These are phyloP conservation scores for Talaromyces pinophilus DNA, from an alignment of 2,329 filamentous ascomycete species.

Conservation along the genomic window DNA sequence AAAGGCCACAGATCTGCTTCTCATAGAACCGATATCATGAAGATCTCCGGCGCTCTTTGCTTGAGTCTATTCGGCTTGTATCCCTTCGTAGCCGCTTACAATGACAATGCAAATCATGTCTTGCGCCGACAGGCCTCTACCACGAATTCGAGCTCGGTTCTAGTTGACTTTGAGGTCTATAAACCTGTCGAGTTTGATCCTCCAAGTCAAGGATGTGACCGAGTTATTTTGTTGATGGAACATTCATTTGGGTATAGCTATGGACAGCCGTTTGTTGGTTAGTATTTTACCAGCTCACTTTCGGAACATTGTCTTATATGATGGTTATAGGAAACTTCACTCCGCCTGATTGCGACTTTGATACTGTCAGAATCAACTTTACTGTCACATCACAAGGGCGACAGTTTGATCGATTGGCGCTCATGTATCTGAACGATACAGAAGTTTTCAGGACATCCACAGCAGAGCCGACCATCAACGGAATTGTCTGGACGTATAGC, in stretches of 20 bases:
- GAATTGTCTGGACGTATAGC: conserved; percentile 73
- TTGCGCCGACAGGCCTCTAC: conserved; percentile 8
- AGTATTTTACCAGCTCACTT: conserved; percentile 29
- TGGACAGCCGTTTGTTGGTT: conserved; percentile 70
- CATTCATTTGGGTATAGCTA: conserved; percentile 73
- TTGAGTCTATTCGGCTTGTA: conserved; percentile 20
- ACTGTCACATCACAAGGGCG: conserved; percentile 70
- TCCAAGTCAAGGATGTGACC: conserved; percentile 27
- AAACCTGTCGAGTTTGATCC: conserved; percentile 61
- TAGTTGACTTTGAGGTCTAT: conserved; percentile 65
- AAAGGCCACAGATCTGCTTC: not conserved
- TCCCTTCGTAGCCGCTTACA: conserved; percentile 15
- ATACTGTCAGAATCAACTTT: conserved; percentile 73
- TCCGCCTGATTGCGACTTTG: conserved; percentile 70
- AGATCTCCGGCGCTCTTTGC: conserved; percentile 1
- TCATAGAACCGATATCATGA: conserved; percentile 11
- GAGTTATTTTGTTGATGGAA: conserved; percentile 63
- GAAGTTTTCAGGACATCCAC: conserved; percentile 85
- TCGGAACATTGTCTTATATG: too few relatives aligned
- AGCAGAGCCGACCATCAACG: conserved; percentile 69
- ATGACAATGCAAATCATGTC: not conserved
- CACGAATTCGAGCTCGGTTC: conserved; percentile 16
- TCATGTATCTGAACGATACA: conserved; percentile 74
- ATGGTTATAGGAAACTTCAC: conserved; percentile 54
- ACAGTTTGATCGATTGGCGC: conserved; percentile 74